Evolutionary conservation across 2,329 filamentous ascomycete genomes (phyloP), one percentile per base, ranked within the genome.

Genomic region (Alternaria atra): DNA sequence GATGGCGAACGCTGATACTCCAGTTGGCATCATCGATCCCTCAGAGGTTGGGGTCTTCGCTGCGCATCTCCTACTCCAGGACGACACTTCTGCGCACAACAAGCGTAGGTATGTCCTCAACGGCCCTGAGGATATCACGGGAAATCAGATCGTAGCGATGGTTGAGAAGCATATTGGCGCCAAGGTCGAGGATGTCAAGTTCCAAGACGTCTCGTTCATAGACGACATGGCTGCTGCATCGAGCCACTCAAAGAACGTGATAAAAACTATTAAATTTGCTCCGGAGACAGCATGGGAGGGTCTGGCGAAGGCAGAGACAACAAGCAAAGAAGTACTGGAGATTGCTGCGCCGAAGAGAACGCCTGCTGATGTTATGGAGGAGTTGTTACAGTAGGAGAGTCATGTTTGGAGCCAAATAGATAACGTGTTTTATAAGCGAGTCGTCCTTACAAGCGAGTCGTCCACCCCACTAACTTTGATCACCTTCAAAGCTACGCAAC

Each of bases 251-350:
- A 60, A 60, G 30, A 62, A 54, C 30, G 51, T 66, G 15, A 64
- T 68, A n/a, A 32, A 47, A 35, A 61, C 57, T 6, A 64, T 64
- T 23, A 55, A 59, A 23, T 23, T 52, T 44, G 65, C 63, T 13
- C 30, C 43, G 23, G 34, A 52, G 13, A 58, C 52, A 5, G 29
- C 40, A 2, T 67, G 65, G 65, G 56, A 54, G 6, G 65, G 66
- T 4, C 43, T 59, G n/a, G 55, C 43, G 10, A 61, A 48, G 27
- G 59, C 58, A 4, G 50, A 52, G 4, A 61, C 67, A 6, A 69
- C 65, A 4, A 69, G 63, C 30, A 66, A 64, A 44, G 66, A 67
- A 44, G 40, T 69, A 1, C 54, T 66, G 40, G 58, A 64, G 13
- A 23, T 68, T 47, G 60, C 60, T 5, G 37, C 58, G n/a, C 60